These are phyloP conservation scores for Ustilago esculenta DNA, from an alignment of 1,284 basidiomycete genomes.

Conservation along the genomic window DNA sequence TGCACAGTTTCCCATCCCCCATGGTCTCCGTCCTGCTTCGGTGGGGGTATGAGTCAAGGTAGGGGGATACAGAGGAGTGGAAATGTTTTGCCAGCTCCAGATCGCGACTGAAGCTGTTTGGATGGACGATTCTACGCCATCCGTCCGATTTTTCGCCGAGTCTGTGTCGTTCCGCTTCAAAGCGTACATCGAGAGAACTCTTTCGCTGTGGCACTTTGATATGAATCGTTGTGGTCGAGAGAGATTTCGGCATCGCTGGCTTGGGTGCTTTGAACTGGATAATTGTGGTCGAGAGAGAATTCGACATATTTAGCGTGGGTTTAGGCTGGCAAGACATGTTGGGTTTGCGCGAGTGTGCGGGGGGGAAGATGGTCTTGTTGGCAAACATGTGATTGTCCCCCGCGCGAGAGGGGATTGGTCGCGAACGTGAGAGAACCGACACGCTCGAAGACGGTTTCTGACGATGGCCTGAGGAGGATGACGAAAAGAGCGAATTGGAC, in stretches of 20 bases:
- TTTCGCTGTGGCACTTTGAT: slow-evolving; percentile 30
- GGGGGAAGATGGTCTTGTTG: slow-evolving; percentile 3
- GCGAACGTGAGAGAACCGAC: slow-evolving; percentile 13
- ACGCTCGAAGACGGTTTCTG: not conserved
- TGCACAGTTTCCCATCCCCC: not conserved
- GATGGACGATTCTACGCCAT: not conserved
- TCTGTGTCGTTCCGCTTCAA: slow-evolving; percentile 1
- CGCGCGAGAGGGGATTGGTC: slow-evolving; percentile 3
- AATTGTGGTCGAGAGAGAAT: no score
- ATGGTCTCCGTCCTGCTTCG: no score
- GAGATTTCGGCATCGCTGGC: slow-evolving; percentile 13
- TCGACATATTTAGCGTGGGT: no score
- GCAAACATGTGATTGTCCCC: slow-evolving; percentile 3
- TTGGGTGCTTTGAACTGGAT: no score
- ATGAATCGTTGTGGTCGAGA: slow-evolving; percentile 7
- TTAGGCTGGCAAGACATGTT: no score
- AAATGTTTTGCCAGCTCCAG: not conserved
- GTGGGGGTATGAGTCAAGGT: not conserved
- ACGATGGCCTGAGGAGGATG: slow-evolving; percentile 3
- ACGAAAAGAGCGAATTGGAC: slow-evolving; percentile 11
- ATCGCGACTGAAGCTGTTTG: slow-evolving; percentile 19
- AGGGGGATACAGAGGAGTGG: slow-evolving; percentile 17
- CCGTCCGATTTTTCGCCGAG: not conserved
- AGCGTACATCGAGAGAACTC: slow-evolving; percentile 25
- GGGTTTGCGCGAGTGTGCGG: no score